Base-by-base conservation (phyloP, 345 rosid species). In the Sisymbrium altissimum region DNA sequence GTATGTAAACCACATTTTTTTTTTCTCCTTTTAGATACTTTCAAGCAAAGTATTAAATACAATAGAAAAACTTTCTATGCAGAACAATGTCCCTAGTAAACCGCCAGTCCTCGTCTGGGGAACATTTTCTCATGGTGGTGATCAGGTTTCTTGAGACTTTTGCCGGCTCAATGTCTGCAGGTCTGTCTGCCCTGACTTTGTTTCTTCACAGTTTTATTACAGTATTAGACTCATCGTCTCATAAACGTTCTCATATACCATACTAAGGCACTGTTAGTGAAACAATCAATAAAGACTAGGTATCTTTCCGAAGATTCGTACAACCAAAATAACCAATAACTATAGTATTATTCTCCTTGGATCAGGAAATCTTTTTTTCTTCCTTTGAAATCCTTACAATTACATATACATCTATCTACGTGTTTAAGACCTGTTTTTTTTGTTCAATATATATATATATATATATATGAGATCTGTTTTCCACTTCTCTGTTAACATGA, bases 61-160 rank as follows among this genome's bases (percentile, higher is more conserved):
- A 2, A 15, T 10, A 9, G n/a, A 30, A 45, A 64, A 17, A 10
- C 4, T 25, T 25, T 66, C 32, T 14, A 44, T 83, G 85, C 89
- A 95, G 96, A 81, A 95, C 99, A 29, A 92, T 95, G 97, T 86
- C 99, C 53, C 68, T 86, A 45, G 85, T 92, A 44, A 88, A 84
- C 79, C 86, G 90, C 70, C 87, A 83, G 39, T 66, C 73, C 65
- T 84, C 81, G 29, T 80, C 89, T 73, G 86, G 84, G 15, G 82
- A 86, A 78, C 86, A 84, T 83, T 82, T 95, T 72, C 54, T 95
- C 67, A 86, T 87, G 89, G 84, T 92, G 84, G 69, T 92, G 63
- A 82, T 95, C 66, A 82, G 93, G 84, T 95, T 90, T 87, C 92
- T 95, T 21, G 99, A 95, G 82, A 95, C 93, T 70, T 95, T 95